Evolutionary conservation across 1,284 basidiomycete species (phyloP), one percentile per base, ranked within the genome.

Genomic region (Tetrapyrgos nigripes): DNA sequence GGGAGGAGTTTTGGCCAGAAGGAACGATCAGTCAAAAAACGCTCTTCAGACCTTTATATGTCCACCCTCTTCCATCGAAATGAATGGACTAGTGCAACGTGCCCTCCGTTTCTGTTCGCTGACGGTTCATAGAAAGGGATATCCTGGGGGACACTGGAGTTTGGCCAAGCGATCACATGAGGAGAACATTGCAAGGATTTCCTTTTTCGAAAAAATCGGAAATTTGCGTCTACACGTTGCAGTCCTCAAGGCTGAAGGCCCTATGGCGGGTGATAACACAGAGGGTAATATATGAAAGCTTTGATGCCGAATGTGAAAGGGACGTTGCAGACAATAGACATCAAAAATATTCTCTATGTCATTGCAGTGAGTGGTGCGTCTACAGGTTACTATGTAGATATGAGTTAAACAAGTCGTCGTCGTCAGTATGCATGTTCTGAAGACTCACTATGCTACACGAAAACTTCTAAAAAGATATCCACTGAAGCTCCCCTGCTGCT

Each of bases 401-500:
- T n/a, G n/a, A n/a, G n/a, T n/a, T n/a, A n/a, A n/a, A n/a, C n/a
- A n/a, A n/a, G n/a, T n/a, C n/a, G n/a, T n/a, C n/a, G n/a, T n/a
- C n/a, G n/a, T n/a, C n/a, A n/a, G n/a, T n/a, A n/a, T n/a, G n/a
- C n/a, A n/a, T n/a, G n/a, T n/a, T n/a, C n/a, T 8, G 31, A 33
- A 23, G 48, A 48, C 59, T 64, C 47, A 62, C 69, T 67, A 64
- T 50, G 61, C 31, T 49, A 56, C 33, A 50, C 26, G 37, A 57
- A n/a, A n/a, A n/a, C n/a, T n/a, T 59, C 68, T 68, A 70, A 59
- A 63, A 66, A 57, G 50, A 59, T 40, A 89, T 72, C 83, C 84
- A 86, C 63, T 75, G 71, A 51, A 77, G 74, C 63, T 86, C 85
- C 3, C 89, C 86, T 2, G 96, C 95, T 1, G 97, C 97, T 73